Evolutionary conservation across 2,329 filamentous ascomycete genomes (phyloP).

Genomic region (Thermochaetoides dissita): DNA sequence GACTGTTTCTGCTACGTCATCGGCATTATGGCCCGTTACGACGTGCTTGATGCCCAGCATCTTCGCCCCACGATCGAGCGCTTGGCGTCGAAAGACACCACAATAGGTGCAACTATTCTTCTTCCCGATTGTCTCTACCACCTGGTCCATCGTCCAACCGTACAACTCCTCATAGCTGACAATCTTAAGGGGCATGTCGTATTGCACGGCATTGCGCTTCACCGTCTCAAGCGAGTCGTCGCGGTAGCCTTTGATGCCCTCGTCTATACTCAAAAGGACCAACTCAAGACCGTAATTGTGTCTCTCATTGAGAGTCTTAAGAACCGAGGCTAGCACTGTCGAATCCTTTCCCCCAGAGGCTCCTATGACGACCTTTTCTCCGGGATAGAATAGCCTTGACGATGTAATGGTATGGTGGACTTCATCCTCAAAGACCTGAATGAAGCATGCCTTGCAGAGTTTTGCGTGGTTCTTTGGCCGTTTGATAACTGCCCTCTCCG

Average conservation of each 20-base stretch:
- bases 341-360: conserved; percentile 96
- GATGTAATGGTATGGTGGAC: conserved; percentile 82
- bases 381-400: conserved; percentile 65
- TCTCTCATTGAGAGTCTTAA: conserved; percentile 87
- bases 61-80: conserved; percentile 81
- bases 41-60: conserved; percentile 81
- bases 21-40: conserved; percentile 93
- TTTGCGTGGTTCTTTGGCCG: conserved; percentile 91
- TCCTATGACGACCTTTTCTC: conserved; percentile 83
- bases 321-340: conserved; percentile 83
- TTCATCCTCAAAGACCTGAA: conserved; percentile 77
- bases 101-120: conserved; percentile 99
- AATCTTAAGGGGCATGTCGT: conserved; percentile 82
- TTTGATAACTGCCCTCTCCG: conserved; percentile 71
- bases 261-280: conserved; percentile 80
- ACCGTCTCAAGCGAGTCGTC: conserved; percentile 95
- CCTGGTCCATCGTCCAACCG: conserved; percentile 98
- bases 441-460: conserved; percentile 81
- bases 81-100: conserved; percentile 88
- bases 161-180: conserved; percentile 89
- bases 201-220: conserved; percentile 81
- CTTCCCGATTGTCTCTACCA: conserved; percentile 90
- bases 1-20: conserved; percentile 93
- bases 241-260: conserved; percentile 92
- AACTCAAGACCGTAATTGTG: conserved; percentile 77